Evolutionary conservation across 495 filamentous ascomycete species (phyloP), one percentile per base, ranked within the genome.

Genomic region (Penicillium coffeae): DNA sequence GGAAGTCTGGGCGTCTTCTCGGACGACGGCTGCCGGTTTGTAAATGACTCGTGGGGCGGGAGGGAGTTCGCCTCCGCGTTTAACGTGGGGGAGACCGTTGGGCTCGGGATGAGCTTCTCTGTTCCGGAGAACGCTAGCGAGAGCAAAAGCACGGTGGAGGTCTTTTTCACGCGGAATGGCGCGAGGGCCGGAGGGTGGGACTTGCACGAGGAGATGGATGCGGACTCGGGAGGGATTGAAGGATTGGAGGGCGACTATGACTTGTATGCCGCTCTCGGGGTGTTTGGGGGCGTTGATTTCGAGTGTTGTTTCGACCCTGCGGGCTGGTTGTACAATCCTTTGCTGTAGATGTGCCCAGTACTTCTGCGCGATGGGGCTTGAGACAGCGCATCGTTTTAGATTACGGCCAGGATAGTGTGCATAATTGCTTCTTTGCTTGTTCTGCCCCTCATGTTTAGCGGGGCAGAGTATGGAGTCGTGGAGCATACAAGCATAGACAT

Each of bases 1-100:
- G 90, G 80, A 1, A 87, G 84, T 38, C 59, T 96, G n/a, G 92
- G 78, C 6, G 84, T 96, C 9, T 93, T 95, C 56, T 86, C 87
- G 2, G 92, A 97, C 62, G 92, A 97, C 64, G 92, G 92, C 9
- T 82, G 87, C 55, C 77, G 81, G 54, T 97, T 88, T 63, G 76
- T 93, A 50, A 94, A 96, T 70, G 88, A 96, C 59, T 78, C 79
- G 1, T 90, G 77, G 74, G 92, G 92, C 18, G 92, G 92, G 2
- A 82, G 79, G 51, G 74, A 84, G 45, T 95, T 96, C 60, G 80
- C 78, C 0, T 41, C n/a, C 18, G 55, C 77, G 1, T 80, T 87
- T 53, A 46, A 58, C 3, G 53, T 55, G 3, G 82, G 79, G 4
- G 78, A 85, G 38, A 77, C 72, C 0, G 70, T 86, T 18, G 84